Percentiles rank a stretch among this genome's conserved stretches.
phyloP scores from a whole-genome alignment of 1,284 basidiomycete genomes.

The Gastroboletus turbinatus region DNA sequence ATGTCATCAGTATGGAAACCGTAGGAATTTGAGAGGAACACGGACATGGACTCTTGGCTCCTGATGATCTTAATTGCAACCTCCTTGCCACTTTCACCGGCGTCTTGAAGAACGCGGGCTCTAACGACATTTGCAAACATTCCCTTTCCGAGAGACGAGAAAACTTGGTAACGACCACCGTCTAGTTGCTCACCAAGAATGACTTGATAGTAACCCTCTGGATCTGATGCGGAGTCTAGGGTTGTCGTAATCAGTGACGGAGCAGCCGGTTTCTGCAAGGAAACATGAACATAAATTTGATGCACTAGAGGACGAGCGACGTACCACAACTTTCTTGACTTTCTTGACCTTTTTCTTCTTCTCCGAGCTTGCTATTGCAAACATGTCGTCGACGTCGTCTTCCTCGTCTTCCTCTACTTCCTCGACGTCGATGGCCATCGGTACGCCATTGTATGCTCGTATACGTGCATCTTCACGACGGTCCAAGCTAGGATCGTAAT shows the following conservation, averaged over 20 bases:
- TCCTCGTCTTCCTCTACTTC: slow-evolving; percentile 61
- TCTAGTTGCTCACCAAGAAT: slow-evolving; percentile 96
- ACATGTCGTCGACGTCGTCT: slow-evolving; percentile 82
- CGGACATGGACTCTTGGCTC: slow-evolving; percentile 95
- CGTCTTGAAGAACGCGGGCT: slow-evolving; percentile 80
- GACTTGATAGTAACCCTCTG: slow-evolving; percentile 94
- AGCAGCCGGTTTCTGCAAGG: slow-evolving; percentile 48
- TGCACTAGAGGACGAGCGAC: neutral
- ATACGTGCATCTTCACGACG: slow-evolving; percentile 78
- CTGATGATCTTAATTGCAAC: slow-evolving; percentile 98
- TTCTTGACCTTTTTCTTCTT: slow-evolving; percentile 64
- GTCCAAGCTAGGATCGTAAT: slow-evolving; percentile 90
- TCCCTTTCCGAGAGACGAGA: slow-evolving; percentile 91
- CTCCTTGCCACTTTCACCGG: slow-evolving; percentile 67
- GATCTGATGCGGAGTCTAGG: slow-evolving; percentile 75
- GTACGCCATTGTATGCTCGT: slow-evolving; percentile 50
- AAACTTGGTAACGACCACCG: slow-evolving; percentile 91
- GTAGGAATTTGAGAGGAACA: slow-evolving; percentile 19
- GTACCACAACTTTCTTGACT: slow-evolving; percentile 53
- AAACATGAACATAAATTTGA: slow-evolving; percentile 9
- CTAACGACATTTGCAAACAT: slow-evolving; percentile 98
- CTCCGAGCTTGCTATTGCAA: slow-evolving; percentile 62
- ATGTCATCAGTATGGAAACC: slow-evolving; percentile 7
- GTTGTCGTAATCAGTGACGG: slow-evolving; percentile 70
- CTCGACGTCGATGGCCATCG: slow-evolving; percentile 46